Evolutionary conservation across 371 early-diverging fungal species (phyloP).

Genomic region (Apophysomyces trapeziformis): DNA sequence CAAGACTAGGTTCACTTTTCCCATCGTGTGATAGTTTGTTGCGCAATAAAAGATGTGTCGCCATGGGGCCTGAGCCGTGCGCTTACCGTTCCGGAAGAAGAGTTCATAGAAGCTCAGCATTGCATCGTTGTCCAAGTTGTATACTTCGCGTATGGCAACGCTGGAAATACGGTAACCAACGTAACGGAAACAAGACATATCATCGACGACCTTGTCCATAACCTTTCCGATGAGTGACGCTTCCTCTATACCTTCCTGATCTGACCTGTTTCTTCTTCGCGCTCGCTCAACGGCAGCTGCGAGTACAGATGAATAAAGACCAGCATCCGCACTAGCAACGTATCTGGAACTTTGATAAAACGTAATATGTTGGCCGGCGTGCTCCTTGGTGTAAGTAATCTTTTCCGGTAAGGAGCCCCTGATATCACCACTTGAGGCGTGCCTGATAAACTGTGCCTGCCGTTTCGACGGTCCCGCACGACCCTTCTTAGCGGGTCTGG

Average conservation of each 20-base stretch:
- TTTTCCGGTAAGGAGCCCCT: neutral
- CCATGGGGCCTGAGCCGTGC: neutral
- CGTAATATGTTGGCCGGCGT: neutral
- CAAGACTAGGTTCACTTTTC: neutral
- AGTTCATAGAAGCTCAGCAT: neutral
- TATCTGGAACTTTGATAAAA: slow-evolving; percentile 4
- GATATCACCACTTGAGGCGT: neutral
- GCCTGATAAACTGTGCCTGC: neutral
- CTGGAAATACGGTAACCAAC: neutral
- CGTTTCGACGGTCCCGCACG: neutral
- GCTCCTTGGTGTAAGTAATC: neutral
- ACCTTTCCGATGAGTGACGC: too few relatives aligned
- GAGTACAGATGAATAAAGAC: slow-evolving; percentile 11
- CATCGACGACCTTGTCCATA: too few relatives aligned
- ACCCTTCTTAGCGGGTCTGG: neutral
- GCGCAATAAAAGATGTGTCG: slow-evolving; percentile 12
- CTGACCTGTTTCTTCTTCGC: neutral
- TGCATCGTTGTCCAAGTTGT: neutral
- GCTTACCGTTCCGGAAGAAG: neutral
- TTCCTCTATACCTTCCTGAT: neutral
- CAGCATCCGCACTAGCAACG: slow-evolving; percentile 7
- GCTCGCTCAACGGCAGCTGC: slow-evolving; percentile 9
- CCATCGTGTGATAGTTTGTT: slow-evolving; percentile 1
- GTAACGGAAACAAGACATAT: too few relatives aligned
- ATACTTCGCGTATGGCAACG: slow-evolving; percentile 1